A percentile compares a stretch with the other conserved stretches of the same genome.
Conservation (phyloP, 2,329 filamentous ascomycete genomes). For the Cyphellophora europaea region DNA sequence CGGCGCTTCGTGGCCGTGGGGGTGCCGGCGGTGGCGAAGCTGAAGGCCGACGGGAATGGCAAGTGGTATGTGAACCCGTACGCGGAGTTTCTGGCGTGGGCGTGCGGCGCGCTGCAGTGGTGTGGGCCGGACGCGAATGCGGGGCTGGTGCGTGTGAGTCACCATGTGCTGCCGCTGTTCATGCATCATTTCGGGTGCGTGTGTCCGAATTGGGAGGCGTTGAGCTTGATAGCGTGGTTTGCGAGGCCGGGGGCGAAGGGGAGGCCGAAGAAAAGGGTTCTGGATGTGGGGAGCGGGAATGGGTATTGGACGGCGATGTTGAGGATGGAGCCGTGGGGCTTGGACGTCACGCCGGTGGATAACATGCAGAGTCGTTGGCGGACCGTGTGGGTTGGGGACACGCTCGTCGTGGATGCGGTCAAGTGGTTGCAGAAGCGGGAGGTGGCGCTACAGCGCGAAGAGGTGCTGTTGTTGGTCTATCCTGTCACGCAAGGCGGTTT, state of each 20-base stretch:
- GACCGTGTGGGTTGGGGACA: conserved; percentile 60
- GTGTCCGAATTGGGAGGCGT: conserved; percentile 57
- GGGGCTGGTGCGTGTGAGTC: conserved; percentile 44
- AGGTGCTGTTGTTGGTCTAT: conserved; percentile 62
- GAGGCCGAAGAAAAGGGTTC: conserved; percentile 36
- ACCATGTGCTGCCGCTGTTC: conserved; percentile 62
- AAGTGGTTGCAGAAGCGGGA: conserved; percentile 44
- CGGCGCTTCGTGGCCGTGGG: conserved; percentile 39
- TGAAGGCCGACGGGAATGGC: conserved; percentile 36
- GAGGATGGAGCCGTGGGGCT: conserved; percentile 39
- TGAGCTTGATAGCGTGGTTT: conserved; percentile 51
- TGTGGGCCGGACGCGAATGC: conserved; percentile 47
- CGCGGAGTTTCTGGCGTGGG: conserved; percentile 58
- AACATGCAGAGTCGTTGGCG: conserved; percentile 60
- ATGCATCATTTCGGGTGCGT: conserved; percentile 74
- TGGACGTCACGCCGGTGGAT: conserved; percentile 53
- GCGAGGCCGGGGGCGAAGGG: conserved; percentile 28
- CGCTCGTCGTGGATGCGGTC: conserved; percentile 50
- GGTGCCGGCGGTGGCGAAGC: conserved; percentile 21
- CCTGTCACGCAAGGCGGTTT: conserved; percentile 60
- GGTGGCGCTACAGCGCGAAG: conserved; percentile 38
- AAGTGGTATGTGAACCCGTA: conserved; percentile 60
- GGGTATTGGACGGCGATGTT: conserved; percentile 71
- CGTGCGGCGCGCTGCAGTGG: conserved; percentile 56
- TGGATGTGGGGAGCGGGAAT: conserved; percentile 62